A percentile compares a stretch with the other conserved stretches of the same genome.
phyloP scores from a whole-genome alignment of 106 monocot species.

The Cymbidium sinense region DNA sequence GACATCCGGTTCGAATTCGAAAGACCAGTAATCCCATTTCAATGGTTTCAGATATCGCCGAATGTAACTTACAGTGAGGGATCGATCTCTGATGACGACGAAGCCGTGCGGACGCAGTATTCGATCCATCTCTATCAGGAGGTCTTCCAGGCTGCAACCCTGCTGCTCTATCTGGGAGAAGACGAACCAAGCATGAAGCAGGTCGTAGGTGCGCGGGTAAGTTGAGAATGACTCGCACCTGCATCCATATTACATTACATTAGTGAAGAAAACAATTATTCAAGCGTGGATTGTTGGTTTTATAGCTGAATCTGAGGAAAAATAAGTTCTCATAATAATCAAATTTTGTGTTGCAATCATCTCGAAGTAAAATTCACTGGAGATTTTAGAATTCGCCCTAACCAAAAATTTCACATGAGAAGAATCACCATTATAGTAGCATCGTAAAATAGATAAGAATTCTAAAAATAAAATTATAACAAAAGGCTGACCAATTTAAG shows the following conservation, averaged over 20 bases:
- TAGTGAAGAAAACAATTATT: no score
- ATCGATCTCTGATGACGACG: conserved; percentile 55
- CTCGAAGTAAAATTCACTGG: no score
- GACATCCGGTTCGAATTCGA: conserved; percentile 37
- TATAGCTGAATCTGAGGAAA: no score
- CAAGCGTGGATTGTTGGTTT: no score
- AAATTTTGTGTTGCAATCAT: no score
- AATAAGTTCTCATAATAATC: no score
- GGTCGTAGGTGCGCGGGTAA: conserved; percentile 89
- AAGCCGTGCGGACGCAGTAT: conserved; percentile 70
- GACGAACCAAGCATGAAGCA: conserved; percentile 72
- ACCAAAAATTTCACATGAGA: no score
- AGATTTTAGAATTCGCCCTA: no score
- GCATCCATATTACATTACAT: conserved; percentile 6
- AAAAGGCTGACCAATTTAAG: no score
- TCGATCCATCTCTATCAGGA: conserved; percentile 87
- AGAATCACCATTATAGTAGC: no score
- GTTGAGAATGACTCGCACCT: conserved; percentile 96
- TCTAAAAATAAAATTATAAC: no score
- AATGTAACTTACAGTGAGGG: conserved; percentile 30
- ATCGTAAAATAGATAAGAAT: no score
- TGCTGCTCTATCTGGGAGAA: conserved; percentile 57
- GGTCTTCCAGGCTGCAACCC: conserved; percentile 71
- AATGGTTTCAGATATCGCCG: conserved; percentile 36
- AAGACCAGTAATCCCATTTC: conserved; percentile 76